Conservation (phyloP, 2,329 filamentous ascomycete genomes). For the Mycosphaerella arachidis region DNA sequence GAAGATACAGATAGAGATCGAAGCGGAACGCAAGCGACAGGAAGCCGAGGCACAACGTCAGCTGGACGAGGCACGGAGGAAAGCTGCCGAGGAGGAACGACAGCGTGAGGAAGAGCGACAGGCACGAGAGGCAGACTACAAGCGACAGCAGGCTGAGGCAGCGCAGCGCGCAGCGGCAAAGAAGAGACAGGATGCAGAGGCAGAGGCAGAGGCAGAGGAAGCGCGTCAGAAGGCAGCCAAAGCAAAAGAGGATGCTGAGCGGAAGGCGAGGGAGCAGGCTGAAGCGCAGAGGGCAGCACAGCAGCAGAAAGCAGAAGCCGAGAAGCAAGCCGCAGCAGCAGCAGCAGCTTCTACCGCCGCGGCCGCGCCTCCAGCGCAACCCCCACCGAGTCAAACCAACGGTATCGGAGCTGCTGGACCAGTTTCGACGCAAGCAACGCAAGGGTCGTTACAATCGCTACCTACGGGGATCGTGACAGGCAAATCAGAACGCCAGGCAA, state of each 20-base stretch:
- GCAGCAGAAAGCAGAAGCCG: conserved; percentile 1
- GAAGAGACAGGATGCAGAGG: conserved; percentile 1
- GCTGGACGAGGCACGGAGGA: conserved; percentile 13
- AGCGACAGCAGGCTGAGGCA: background rate
- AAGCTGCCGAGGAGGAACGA: conserved; percentile 12
- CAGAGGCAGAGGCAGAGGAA: conserved; percentile 4
- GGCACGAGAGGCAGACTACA: background rate
- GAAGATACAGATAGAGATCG: conserved; percentile 13
- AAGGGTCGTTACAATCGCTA: background rate
- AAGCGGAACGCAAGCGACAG: conserved; percentile 10
- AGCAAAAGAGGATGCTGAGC: background rate
- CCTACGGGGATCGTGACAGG: conserved; percentile 6
- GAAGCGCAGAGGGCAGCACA: conserved; percentile 5
- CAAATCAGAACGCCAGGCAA: conserved; percentile 4
- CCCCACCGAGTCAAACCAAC: background rate
- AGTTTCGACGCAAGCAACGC: background rate
- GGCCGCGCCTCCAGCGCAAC: background rate
- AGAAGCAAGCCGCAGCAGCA: conserved; percentile 3
- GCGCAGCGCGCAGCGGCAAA: conserved; percentile 3
- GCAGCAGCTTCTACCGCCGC: conserved; percentile 3
- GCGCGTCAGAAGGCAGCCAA: conserved; percentile 2
- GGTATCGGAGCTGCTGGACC: background rate
- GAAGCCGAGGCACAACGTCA: conserved; percentile 13
- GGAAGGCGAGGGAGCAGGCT: conserved; percentile 7
- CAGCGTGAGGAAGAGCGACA: conserved; percentile 5